Base-by-base conservation (phyloP, 2,329 filamentous ascomycete species). In the Hymenoscyphus occultus region DNA sequence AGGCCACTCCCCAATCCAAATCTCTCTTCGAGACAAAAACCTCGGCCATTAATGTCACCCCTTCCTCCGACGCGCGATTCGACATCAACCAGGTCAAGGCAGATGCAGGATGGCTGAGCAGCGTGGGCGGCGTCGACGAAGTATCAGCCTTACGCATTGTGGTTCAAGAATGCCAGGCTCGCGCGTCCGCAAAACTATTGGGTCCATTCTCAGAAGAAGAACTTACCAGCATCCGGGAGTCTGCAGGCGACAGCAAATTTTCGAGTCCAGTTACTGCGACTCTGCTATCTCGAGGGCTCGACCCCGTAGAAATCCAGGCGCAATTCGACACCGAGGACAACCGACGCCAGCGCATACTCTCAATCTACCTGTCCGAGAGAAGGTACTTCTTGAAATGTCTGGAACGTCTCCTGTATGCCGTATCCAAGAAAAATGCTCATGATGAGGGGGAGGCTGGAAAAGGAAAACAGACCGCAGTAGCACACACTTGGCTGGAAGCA, bases 81-180 rank as follows among this genome's bases (percentile, higher is more conserved):
- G 86, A 93, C 73, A 82, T 97, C 70, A 87, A 90, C 48, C 81
- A 90, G 73, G 86, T 98, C 76, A 97, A 96, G 79, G 85, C 86
- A 58, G 93, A 98, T 80, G 86, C 92, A 40, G 76, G 90, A 70
- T 98, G 93, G 93, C 81, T 99, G 68, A 93, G 92, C 77, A 86
- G 90, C 72, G 86, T 89, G 73, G 86, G 88, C 60, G 83, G 86
- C 56, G 86, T 97, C 69, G 92, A 95, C 76, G 88, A 97, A 76
- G 81, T 95, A 56, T 86, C 89, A 13, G 93, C 94, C 32, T 81
- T 99, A 72, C 86, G 95, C 66, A 82, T 96, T 56, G 89, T 89
- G 2, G 80, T 96, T 6, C 79, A 95, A 57, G 95, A 98, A 82
- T 91, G 90, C 82, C 94, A 98, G 78, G 86, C 85, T 69, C 86